These are phyloP conservation scores for Aureobasidium leucospermi DNA, from an alignment of 2,329 filamentous ascomycete species.

Conservation along the genomic window DNA sequence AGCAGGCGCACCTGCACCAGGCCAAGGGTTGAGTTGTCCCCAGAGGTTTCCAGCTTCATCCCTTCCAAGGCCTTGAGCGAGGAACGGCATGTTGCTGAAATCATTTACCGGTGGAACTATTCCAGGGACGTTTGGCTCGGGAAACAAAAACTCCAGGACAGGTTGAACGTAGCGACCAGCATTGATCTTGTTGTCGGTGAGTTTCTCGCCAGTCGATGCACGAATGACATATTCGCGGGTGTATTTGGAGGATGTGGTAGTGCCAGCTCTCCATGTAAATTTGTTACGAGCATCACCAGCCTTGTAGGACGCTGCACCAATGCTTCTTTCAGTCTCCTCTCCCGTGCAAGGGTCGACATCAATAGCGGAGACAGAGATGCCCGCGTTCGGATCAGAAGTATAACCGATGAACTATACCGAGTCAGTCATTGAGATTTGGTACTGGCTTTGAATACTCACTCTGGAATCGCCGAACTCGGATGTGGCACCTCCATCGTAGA, in stretches of 20 bases:
- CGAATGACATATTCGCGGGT: conserved; percentile 37
- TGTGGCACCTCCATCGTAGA: conserved; percentile 28
- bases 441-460: conserved; percentile 11
- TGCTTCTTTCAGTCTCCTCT: conserved; percentile 28
- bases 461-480: conserved; percentile 31
- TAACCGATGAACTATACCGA: conserved; percentile 30
- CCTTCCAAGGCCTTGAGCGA: conserved; percentile 26
- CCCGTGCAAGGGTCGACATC: conserved; percentile 39
- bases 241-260: conserved; percentile 27
- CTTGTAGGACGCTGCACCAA: conserved; percentile 28
- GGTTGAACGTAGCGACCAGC: conserved; percentile 36
- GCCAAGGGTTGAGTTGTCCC: conserved; percentile 33
- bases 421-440: neutral
- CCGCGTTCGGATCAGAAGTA: conserved; percentile 30
- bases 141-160: conserved; percentile 39
- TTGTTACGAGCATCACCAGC: conserved; percentile 32
- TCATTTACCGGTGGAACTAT: conserved; percentile 25
- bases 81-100: conserved; percentile 29
- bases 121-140: conserved; percentile 35
- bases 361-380: conserved; percentile 32
- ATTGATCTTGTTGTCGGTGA: conserved; percentile 33
- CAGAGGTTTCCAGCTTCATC: conserved; percentile 27
- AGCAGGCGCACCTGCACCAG: conserved; percentile 24
- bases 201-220: conserved; percentile 27
- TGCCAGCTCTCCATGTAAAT: conserved; percentile 30